A percentile compares a stretch with the other conserved stretches of the same genome.
phyloP scores from a whole-genome alignment of 345 rosid genomes.

The Jatropha curcas region DNA sequence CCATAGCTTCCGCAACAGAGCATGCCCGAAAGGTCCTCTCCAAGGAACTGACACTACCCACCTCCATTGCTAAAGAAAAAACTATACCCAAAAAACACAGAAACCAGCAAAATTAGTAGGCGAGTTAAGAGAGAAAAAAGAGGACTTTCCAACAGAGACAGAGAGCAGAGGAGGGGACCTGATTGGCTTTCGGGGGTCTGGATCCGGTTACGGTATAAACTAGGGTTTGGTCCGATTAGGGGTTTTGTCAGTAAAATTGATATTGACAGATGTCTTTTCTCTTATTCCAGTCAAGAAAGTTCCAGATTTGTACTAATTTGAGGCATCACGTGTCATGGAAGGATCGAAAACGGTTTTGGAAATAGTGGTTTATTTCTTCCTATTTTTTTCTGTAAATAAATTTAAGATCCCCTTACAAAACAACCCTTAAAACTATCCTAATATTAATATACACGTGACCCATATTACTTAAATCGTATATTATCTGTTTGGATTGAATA shows the following conservation, averaged over 20 bases:
- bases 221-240: slow-evolving; percentile 39
- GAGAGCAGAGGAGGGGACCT: slow-evolving; percentile 27
- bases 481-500: too few relatives aligned
- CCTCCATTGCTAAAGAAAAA: slow-evolving; percentile 38
- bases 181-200: slow-evolving; percentile 39
- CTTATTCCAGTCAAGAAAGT: slow-evolving; percentile 2
- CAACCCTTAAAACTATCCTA: too few relatives aligned
- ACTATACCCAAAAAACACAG: neutral
- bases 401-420: too few relatives aligned
- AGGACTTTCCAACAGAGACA: neutral
- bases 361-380: neutral
- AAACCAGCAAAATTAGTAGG: slow-evolving; percentile 15
- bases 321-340: neutral
- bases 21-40: slow-evolving; percentile 34
- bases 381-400: neutral
- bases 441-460: too few relatives aligned
- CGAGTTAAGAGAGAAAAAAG: neutral
- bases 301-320: neutral
- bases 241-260: slow-evolving; percentile 25
- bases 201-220: slow-evolving; percentile 50
- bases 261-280: slow-evolving; percentile 16
- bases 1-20: slow-evolving; percentile 34
- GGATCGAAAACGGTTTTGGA: neutral
- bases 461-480: too few relatives aligned
- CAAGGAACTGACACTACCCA: slow-evolving; percentile 33